phyloP scores from a whole-genome alignment of 73 alveolate genomes.

The Blepharisma japonicum region DNA sequence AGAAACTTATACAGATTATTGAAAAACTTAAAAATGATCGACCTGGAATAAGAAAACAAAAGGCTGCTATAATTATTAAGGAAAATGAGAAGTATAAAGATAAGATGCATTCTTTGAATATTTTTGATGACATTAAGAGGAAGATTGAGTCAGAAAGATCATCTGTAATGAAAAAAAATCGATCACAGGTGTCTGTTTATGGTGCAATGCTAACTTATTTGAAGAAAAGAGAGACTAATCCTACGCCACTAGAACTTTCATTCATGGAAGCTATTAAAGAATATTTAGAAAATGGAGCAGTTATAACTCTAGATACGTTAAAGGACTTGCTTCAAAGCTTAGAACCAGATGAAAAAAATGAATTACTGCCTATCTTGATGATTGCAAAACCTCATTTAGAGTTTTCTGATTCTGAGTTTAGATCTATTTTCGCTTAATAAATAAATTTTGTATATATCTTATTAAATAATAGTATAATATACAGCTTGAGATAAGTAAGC shows the following conservation, averaged over 20 bases:
- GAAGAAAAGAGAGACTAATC: not conserved
- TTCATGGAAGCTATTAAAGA: constrained; percentile 15
- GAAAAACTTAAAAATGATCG: not conserved
- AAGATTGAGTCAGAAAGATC: not conserved
- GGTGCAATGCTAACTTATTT: not conserved
- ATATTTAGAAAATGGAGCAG: not conserved
- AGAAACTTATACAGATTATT: constrained; percentile 6
- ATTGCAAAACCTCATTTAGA: too few relatives aligned
- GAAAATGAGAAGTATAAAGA: constrained; percentile 12
- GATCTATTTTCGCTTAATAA: too few relatives aligned
- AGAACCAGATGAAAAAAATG: too few relatives aligned
- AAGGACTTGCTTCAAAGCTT: too few relatives aligned
- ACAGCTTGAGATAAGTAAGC: too few relatives aligned
- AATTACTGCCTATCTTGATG: too few relatives aligned
- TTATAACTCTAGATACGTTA: too few relatives aligned
- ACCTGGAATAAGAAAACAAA: not conserved
- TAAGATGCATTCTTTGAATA: not conserved
- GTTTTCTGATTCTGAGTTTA: too few relatives aligned
- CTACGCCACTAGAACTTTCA: not conserved
- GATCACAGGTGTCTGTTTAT: not conserved
- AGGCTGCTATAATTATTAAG: not conserved
- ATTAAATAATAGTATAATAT: too few relatives aligned
- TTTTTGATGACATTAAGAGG: not conserved
- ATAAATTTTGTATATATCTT: too few relatives aligned
- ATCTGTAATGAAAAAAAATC: not conserved